These are phyloP conservation scores for Peniophora sp. DNA, from an alignment of 1,284 basidiomycete genomes.

Conservation along the genomic window DNA sequence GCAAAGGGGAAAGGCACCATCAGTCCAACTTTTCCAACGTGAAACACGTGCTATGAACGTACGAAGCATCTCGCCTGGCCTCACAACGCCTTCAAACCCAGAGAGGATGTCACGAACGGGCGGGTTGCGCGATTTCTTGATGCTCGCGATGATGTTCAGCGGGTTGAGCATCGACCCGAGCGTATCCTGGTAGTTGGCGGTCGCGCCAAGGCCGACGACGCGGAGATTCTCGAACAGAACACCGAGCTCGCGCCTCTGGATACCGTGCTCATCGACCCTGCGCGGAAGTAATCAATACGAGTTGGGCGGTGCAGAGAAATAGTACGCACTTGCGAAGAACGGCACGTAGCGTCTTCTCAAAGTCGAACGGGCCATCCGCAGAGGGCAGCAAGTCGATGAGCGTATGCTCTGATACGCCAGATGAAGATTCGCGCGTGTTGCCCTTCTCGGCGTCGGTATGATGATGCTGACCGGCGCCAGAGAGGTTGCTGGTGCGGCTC, in stretches of 20 bases:
- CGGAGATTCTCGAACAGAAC: conserved; percentile 40
- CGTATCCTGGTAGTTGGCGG: conserved; percentile 31
- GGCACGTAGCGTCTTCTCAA: conserved; percentile 32
- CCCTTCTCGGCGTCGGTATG: background rate
- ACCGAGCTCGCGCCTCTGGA: conserved; percentile 38
- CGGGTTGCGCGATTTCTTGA: conserved; percentile 26
- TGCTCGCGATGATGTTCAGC: conserved; percentile 13
- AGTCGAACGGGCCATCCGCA: conserved; percentile 32
- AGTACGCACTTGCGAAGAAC: conserved; percentile 31
- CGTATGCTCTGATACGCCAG: conserved; percentile 3
- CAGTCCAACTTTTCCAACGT: background rate
- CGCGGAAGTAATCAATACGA: background rate
- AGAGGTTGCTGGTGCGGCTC: conserved; percentile 8
- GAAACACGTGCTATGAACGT: conserved; percentile 13
- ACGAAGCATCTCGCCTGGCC: conserved; percentile 58
- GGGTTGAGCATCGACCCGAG: conserved; percentile 35
- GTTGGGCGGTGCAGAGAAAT: background rate
- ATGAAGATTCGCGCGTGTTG: background rate
- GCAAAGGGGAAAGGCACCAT: background rate
- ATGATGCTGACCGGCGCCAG: background rate
- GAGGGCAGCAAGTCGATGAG: conserved; percentile 13
- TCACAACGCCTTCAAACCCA: conserved; percentile 42
- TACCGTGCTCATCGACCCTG: conserved; percentile 36
- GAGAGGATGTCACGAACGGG: conserved; percentile 35
- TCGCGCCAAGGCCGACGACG: conserved; percentile 38